Evolutionary conservation across 805 yeast genomes (phyloP), one percentile per base, ranked within the genome.

Genomic region (Candida xiaguanensis): DNA sequence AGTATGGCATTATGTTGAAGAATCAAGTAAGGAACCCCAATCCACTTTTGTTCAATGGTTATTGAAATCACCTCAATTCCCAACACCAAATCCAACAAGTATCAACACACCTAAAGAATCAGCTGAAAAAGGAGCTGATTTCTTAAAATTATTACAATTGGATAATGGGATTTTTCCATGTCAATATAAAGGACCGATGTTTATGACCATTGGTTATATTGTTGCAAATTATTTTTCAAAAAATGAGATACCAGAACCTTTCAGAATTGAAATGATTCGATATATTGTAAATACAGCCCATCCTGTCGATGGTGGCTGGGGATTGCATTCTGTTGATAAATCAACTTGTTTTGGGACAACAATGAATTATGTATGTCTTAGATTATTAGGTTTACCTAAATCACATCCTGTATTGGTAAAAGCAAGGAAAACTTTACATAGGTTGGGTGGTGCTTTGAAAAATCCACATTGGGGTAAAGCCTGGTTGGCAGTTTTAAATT

Each of bases 301-400:
- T 57, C 97, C 97, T 0, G 96, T 90, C 1, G 99, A 93, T 60
- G 99, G 99, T n/a, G 99, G 99, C 2, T 93, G 99, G 99, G 99
- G 99, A 0, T 69, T 93, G 27, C 97, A 93, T 58, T 78, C 89
- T 4, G 80, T 78, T 37, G 99, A 93, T 57, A 93, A 91, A 58
- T 81, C 93, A 7, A 93, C 99, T 0, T 93, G 93, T 49, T 90
- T 90, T 58, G 99, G 99, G 4, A 93, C 99, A 1, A 71, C 86
- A 0, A 74, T 93, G 49, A 90, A 89, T 60, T 93, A 93, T 59
- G 82, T 91, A 6, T 65, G 68, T n/a, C 67, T 93, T 44, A 72
- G 99, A 45, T 60, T 93, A 11, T 63, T 91, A 36, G 99, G 99
- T 0, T 55, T 93, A 49, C 62, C 77, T 1, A 67, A 77, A 2